Percentiles rank a stretch among this genome's conserved stretches.
phyloP scores from a whole-genome alignment of 345 rosid species.

The Leavenworthia alabamica region DNA sequence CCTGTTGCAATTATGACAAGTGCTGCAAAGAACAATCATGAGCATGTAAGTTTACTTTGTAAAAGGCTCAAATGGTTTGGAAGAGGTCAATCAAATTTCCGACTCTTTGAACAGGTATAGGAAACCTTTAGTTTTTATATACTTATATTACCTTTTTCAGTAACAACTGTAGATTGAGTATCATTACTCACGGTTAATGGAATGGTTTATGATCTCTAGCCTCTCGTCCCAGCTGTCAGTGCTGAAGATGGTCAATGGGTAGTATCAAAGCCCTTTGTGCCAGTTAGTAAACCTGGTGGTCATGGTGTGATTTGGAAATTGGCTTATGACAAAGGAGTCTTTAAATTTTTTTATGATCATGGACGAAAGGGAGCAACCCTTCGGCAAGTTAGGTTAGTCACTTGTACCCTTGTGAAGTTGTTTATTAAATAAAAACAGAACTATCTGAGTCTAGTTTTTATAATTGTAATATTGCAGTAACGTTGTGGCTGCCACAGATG shows the following conservation, averaged over 20 bases:
- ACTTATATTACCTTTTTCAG: not conserved
- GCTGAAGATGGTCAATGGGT: slow-evolving; percentile 87
- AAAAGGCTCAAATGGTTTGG: slow-evolving; percentile 79
- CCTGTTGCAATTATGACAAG: slow-evolving; percentile 97
- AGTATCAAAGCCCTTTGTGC: slow-evolving; percentile 60
- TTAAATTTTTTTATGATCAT: slow-evolving; percentile 71
- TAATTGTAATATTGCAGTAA: slow-evolving; percentile 51
- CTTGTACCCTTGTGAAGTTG: slow-evolving; percentile 3
- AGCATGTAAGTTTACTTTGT: slow-evolving; percentile 68
- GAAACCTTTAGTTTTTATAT: not conserved
- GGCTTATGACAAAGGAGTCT: slow-evolving; percentile 83
- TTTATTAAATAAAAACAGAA: not conserved
- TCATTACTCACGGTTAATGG: not conserved
- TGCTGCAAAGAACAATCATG: slow-evolving; percentile 86
- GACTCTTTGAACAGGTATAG: slow-evolving; percentile 83
- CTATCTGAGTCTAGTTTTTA: slow-evolving; percentile 11
- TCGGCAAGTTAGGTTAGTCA: slow-evolving; percentile 85
- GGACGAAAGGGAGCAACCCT: slow-evolving; percentile 89
- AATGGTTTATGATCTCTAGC: slow-evolving; percentile 44
- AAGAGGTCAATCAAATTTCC: slow-evolving; percentile 78
- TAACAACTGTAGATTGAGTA: not conserved
- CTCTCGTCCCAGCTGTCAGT: slow-evolving; percentile 77
- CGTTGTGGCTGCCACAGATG: slow-evolving; percentile 87
- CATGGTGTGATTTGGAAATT: slow-evolving; percentile 98
- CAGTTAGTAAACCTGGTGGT: slow-evolving; percentile 94